Evolutionary conservation across 495 filamentous ascomycete genomes (phyloP).

Genomic region (Podospora didyma): DNA sequence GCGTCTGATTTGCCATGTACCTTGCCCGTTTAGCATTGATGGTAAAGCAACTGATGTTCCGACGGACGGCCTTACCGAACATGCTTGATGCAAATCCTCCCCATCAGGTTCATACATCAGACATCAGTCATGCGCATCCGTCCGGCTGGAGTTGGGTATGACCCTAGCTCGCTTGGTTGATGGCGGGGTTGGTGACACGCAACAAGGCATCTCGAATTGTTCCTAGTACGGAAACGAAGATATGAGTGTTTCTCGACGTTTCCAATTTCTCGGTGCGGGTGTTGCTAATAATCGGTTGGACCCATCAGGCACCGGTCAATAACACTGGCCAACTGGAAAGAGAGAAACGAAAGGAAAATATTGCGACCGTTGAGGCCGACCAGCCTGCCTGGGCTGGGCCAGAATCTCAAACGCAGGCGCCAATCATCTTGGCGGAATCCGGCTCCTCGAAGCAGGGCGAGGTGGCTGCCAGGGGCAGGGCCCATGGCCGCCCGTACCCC

Average conservation of each 20-base stretch:
- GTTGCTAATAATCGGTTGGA: background rate
- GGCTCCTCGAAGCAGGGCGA: background rate
- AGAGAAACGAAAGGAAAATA: background rate
- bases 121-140: background rate
- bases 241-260: background rate
- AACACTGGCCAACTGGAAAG: background rate
- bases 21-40: no score
- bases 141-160: background rate
- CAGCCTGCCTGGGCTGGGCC: background rate
- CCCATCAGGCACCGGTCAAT: background rate
- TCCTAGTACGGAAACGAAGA: no score
- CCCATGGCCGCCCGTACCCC: background rate
- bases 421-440: background rate
- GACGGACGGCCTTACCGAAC: background rate
- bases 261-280: background rate
- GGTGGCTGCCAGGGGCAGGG: background rate
- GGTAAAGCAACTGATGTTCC: background rate
- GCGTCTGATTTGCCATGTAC: background rate
- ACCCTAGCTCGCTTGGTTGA: background rate
- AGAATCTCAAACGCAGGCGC: background rate
- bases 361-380: background rate
- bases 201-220: background rate
- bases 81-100: slow-evolving; percentile 1
- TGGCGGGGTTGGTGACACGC: background rate
- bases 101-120: background rate